Evolutionary conservation across 495 filamentous ascomycete genomes (phyloP).

Genomic region (Aspergillus nidulans): DNA sequence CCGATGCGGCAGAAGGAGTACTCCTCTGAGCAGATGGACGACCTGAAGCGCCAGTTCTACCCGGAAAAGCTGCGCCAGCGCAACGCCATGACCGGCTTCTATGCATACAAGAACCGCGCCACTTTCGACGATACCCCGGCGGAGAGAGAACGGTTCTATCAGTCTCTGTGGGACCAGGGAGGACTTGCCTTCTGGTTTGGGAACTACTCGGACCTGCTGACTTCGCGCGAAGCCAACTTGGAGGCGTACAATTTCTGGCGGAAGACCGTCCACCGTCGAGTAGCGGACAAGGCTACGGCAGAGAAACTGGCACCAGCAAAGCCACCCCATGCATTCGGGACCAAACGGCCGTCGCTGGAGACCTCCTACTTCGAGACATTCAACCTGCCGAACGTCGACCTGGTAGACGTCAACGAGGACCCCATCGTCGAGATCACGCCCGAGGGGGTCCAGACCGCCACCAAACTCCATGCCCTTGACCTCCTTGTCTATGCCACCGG

Average conservation of each 20-base stretch:
- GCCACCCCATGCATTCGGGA: conserved; percentile 24
- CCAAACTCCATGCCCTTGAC: conserved; percentile 29
- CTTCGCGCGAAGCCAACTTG: background rate
- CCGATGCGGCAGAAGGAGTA: background rate
- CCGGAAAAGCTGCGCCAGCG: background rate
- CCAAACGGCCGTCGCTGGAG: conserved; percentile 26
- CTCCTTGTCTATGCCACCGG: conserved; percentile 31
- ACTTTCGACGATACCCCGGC: background rate
- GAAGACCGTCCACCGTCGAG: conserved; percentile 22
- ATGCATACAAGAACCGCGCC: background rate
- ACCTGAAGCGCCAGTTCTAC: background rate
- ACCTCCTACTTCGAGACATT: conserved; percentile 34
- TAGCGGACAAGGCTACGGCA: conserved; percentile 24
- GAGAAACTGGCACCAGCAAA: conserved; percentile 28
- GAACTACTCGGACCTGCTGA: background rate
- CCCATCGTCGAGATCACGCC: background rate
- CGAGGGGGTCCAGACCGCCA: conserved; percentile 14
- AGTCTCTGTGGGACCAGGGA: background rate
- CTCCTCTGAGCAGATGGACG: background rate
- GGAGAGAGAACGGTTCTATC: background rate
- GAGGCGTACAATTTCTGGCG: conserved; percentile 1
- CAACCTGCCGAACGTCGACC: conserved; percentile 30
- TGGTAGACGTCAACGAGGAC: conserved; percentile 23
- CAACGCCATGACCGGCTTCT: conserved; percentile 1
- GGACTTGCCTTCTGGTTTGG: background rate